Conservation (phyloP, 768 basidiomycete species). For the Agrocybe pediades region DNA sequence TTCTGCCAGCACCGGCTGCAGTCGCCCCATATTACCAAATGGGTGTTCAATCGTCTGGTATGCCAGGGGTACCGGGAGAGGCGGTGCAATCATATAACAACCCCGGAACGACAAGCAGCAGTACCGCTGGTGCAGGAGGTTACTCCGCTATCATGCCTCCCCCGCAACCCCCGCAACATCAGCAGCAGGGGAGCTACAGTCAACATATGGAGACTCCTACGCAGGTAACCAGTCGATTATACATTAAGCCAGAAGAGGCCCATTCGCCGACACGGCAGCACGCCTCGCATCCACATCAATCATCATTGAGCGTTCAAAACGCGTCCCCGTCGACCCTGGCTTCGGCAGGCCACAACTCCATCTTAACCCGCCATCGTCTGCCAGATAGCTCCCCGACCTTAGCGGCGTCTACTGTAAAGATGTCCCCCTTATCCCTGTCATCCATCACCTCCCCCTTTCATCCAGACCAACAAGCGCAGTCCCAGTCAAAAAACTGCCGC, state of each 20-base stretch:
- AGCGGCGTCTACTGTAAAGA: conserved; percentile 23
- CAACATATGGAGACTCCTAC: conserved; percentile 17
- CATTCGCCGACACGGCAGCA: conserved; percentile 22
- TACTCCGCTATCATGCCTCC: conserved; percentile 37
- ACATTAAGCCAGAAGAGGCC: conserved; percentile 20
- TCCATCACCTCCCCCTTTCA: conserved; percentile 43
- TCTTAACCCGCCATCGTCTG: conserved; percentile 23
- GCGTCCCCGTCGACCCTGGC: conserved; percentile 23
- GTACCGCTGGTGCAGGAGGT: no score
- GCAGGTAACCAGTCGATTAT: conserved; percentile 17
- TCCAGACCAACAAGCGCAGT: conserved; percentile 19
- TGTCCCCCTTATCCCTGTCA: conserved; percentile 38
- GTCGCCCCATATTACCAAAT: conserved; percentile 33
- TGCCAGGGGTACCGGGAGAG: conserved; percentile 32
- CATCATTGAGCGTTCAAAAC: conserved; percentile 13
- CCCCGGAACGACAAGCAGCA: conserved; percentile 21
- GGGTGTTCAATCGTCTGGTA: conserved; percentile 22
- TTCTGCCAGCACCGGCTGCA: conserved; percentile 31
- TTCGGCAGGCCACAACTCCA: conserved; percentile 19
- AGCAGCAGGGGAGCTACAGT: conserved; percentile 5
- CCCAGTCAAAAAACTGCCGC: conserved; percentile 70
- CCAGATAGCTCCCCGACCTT: conserved; percentile 18
- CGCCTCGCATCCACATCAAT: conserved; percentile 12
- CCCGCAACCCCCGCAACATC: conserved; percentile 22
- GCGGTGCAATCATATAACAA: conserved; percentile 28